Conservation (phyloP, 805 yeast species). For the Kurtzmaniella cleridarum region DNA sequence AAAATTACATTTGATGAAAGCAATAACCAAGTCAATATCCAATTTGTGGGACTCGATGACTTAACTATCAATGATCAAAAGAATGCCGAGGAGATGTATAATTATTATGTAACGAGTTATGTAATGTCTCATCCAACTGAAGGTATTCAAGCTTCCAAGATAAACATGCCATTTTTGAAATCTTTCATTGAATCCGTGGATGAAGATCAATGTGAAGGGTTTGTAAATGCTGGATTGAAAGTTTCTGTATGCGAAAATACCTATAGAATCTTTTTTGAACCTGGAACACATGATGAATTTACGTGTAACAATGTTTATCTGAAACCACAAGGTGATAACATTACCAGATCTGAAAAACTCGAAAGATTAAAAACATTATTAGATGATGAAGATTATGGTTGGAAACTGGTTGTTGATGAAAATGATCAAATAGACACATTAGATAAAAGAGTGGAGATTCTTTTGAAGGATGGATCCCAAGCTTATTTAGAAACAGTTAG, state of each 20-base stretch:
- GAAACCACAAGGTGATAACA: constrained; percentile 28
- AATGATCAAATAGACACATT: constrained; percentile 28
- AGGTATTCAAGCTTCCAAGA: constrained; percentile 75
- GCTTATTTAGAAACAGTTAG: constrained; percentile 12
- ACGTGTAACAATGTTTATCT: constrained; percentile 53
- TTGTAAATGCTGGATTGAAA: constrained; percentile 61
- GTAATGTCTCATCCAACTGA: constrained; percentile 96
- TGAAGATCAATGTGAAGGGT: constrained; percentile 56
- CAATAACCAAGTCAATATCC: constrained; percentile 55
- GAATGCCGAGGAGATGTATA: constrained; percentile 78
- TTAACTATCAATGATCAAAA: constrained; percentile 69
- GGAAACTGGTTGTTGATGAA: constrained; percentile 43
- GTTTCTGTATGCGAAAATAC: constrained; percentile 76
- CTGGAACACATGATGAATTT: constrained; percentile 73
- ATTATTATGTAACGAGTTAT: constrained; percentile 88
- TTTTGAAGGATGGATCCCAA: constrained; percentile 38
- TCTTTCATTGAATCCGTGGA: constrained; percentile 49
- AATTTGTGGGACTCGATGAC: constrained; percentile 84
- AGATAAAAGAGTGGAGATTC: constrained; percentile 25
- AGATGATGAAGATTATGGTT: constrained; percentile 49
- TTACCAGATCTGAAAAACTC: constrained; percentile 23
- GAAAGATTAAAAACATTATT: constrained; percentile 33
- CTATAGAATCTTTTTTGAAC: constrained; percentile 76
- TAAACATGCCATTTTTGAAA: constrained; percentile 75
- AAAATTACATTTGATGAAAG: constrained; percentile 66